phyloP scores from a whole-genome alignment of 305 asterid species.

The Fraxinus greggii region DNA sequence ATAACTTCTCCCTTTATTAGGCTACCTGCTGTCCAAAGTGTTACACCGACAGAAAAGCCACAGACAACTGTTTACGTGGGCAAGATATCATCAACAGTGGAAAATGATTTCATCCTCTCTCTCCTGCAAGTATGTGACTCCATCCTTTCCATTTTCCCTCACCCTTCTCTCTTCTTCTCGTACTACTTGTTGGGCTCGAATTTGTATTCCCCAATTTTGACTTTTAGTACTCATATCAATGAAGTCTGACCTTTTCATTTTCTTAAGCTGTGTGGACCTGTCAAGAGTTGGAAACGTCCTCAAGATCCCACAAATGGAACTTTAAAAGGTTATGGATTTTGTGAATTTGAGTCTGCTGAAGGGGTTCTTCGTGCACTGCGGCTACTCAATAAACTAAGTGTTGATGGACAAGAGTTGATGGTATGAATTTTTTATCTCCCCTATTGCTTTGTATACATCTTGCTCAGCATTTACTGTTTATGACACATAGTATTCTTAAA shows the following conservation, averaged over 20 bases:
- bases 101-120: conserved; percentile 84
- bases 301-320: conserved; percentile 87
- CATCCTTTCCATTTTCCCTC: conserved; percentile 5
- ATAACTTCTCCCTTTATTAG: conserved; percentile 57
- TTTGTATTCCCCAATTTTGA: conserved; percentile 6
- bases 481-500: not conserved
- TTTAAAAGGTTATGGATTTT: conserved; percentile 86
- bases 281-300: conserved; percentile 97
- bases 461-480: conserved; percentile 9
- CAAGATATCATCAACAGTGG: conserved; percentile 85
- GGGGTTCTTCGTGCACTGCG: conserved; percentile 94
- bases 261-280: conserved; percentile 94
- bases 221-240: conserved; percentile 20
- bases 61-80: conserved; percentile 92
- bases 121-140: conserved; percentile 70
- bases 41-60: conserved; percentile 57
- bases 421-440: conserved; percentile 40
- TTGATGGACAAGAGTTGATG: conserved; percentile 96
- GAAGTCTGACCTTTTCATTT: conserved; percentile 30
- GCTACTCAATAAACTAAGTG: conserved; percentile 71
- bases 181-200: conserved; percentile 13
- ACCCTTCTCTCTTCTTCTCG: not conserved
- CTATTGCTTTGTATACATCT: conserved; percentile 10
- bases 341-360: conserved; percentile 97
- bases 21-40: conserved; percentile 48